Conservation (phyloP, 305 asterid species). For the Fraxinus baroniana region DNA sequence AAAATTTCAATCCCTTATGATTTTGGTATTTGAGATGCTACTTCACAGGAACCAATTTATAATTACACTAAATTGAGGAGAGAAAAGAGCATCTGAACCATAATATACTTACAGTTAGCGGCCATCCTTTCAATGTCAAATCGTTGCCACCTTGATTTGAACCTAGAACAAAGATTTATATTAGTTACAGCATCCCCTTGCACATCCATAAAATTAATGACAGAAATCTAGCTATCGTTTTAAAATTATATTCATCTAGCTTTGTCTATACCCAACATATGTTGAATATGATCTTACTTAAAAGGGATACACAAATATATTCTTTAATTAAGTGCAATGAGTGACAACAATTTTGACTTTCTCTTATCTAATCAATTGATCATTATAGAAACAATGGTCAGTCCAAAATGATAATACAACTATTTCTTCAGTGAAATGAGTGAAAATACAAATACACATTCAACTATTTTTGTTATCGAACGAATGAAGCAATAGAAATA, state of each 20-base stretch:
- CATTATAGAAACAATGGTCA: neutral
- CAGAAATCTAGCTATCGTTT: neutral
- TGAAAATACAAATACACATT: neutral
- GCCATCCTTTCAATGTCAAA: slow-evolving; percentile 98
- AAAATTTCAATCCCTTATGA: neutral
- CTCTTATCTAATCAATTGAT: neutral
- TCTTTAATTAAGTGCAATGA: neutral
- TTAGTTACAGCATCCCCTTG: slow-evolving; percentile 8
- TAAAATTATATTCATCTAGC: slow-evolving; percentile 1
- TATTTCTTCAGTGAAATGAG: neutral
- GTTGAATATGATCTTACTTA: neutral
- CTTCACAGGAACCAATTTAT: neutral
- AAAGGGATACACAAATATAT: neutral
- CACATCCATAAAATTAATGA: slow-evolving; percentile 3
- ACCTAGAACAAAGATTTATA: slow-evolving; percentile 47
- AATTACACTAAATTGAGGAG: neutral
- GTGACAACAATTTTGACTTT: neutral
- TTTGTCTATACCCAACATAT: slow-evolving; percentile 11
- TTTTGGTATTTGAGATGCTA: neutral
- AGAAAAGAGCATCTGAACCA: neutral
- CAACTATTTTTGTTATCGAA: neutral
- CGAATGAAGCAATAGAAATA: neutral
- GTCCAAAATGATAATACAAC: neutral
- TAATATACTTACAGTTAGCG: slow-evolving; percentile 61
- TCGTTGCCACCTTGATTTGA: slow-evolving; percentile 93